Percentiles rank a stretch among this genome's conserved stretches.
These are phyloP conservation scores for Colletotrichum agaves DNA, from an alignment of 2,329 filamentous ascomycete genomes.

Conservation along the genomic window DNA sequence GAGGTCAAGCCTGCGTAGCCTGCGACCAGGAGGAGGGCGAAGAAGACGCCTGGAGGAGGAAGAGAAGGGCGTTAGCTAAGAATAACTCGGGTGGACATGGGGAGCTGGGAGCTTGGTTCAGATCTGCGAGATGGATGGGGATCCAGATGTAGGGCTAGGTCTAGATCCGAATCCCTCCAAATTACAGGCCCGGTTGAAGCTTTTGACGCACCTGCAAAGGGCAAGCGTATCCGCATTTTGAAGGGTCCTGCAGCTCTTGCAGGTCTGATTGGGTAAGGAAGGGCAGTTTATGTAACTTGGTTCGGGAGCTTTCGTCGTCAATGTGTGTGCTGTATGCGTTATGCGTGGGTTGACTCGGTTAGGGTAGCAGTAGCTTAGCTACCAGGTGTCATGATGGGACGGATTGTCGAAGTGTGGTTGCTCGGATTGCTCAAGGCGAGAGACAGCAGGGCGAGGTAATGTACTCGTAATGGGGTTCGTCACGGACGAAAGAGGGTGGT, in stretches of 20 bases:
- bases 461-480: constrained; percentile 33
- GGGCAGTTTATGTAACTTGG: constrained; percentile 7
- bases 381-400: constrained; percentile 18
- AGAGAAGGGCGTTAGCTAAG: constrained; percentile 29
- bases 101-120: constrained; percentile 5
- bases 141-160: constrained; percentile 18
- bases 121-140: constrained; percentile 15
- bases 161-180: not conserved
- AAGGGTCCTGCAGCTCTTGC: constrained; percentile 34
- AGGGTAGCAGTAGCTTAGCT: constrained; percentile 18
- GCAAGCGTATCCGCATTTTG: constrained; percentile 84
- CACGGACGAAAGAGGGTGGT: constrained; percentile 33
- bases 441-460: constrained; percentile 7
- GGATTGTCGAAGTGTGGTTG: constrained; percentile 3
- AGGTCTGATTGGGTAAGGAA: constrained; percentile 22
- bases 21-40: constrained; percentile 76
- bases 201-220: constrained; percentile 79
- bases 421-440: constrained; percentile 4
- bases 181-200: constrained; percentile 7
- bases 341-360: constrained; percentile 6
- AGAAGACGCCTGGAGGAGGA: constrained; percentile 69
- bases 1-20: constrained; percentile 83
- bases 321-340: not conserved
- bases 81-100: constrained; percentile 1
- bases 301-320: not conserved